Conservation (phyloP, 2,329 filamentous ascomycete genomes). For the Triangularia setosa region DNA sequence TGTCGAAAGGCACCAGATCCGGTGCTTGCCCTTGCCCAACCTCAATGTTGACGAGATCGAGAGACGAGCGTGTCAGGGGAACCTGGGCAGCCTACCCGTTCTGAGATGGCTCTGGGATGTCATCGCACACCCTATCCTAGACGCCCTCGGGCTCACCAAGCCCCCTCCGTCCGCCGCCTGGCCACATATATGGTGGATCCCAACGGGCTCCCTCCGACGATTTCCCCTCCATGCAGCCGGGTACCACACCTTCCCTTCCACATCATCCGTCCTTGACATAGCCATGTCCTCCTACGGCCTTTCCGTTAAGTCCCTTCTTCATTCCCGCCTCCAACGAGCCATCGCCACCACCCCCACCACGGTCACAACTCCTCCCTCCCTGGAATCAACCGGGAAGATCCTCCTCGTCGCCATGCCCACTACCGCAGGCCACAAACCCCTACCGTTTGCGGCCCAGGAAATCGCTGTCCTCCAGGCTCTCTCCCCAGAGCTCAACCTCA, state of each 20-base stretch:
- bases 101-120: neutral
- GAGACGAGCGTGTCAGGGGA: neutral
- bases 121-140: neutral
- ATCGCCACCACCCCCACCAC: neutral
- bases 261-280: neutral
- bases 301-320: neutral
- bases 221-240: slow-evolving; percentile 2
- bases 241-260: neutral
- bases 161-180: neutral
- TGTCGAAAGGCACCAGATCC: neutral
- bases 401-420: no score
- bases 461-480: neutral
- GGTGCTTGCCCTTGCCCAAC: neutral
- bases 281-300: slow-evolving; percentile 2
- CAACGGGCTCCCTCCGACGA: neutral
- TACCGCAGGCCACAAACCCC: neutral
- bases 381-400: no score
- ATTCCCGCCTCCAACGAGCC: neutral
- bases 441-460: neutral
- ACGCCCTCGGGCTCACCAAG: neutral
- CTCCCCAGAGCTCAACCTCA: neutral
- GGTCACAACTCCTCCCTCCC: neutral
- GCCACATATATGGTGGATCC: neutral
- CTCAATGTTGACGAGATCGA: neutral
- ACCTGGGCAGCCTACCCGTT: no score